Conservation (phyloP, 768 basidiomycete species). For the Mycena albidolilacea region DNA sequence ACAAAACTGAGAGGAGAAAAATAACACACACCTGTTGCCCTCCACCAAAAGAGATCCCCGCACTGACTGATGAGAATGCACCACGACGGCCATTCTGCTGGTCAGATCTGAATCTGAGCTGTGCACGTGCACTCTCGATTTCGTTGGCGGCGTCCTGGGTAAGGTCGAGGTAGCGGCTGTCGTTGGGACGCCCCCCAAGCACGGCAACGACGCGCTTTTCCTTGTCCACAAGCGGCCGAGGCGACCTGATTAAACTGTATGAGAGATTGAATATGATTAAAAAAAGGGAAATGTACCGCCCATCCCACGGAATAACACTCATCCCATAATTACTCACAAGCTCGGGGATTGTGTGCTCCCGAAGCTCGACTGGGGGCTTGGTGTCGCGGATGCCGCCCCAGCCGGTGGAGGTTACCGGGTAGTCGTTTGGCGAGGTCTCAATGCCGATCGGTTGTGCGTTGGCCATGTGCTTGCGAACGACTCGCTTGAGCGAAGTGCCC, state of each 20-base stretch:
- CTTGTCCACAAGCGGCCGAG: neutral
- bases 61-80: neutral
- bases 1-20: neutral
- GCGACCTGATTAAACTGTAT: neutral
- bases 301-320: neutral
- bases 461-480: neutral
- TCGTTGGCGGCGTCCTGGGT: neutral
- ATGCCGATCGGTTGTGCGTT: neutral
- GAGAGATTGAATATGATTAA: neutral
- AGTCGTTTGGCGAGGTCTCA: neutral
- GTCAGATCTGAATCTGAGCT: neutral
- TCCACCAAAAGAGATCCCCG: neutral
- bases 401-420: conserved; percentile 1
- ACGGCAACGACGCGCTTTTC: neutral
- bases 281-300: neutral
- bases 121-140: neutral
- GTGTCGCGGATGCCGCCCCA: neutral
- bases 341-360: neutral
- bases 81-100: neutral
- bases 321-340: neutral
- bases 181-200: neutral
- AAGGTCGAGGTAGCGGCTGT: neutral
- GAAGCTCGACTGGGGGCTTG: neutral
- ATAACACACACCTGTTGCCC: neutral
- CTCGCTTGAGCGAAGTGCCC: conserved; percentile 1